Evolutionary conservation across 305 asterid species (phyloP).

Genomic region (Coffea humblotiana): DNA sequence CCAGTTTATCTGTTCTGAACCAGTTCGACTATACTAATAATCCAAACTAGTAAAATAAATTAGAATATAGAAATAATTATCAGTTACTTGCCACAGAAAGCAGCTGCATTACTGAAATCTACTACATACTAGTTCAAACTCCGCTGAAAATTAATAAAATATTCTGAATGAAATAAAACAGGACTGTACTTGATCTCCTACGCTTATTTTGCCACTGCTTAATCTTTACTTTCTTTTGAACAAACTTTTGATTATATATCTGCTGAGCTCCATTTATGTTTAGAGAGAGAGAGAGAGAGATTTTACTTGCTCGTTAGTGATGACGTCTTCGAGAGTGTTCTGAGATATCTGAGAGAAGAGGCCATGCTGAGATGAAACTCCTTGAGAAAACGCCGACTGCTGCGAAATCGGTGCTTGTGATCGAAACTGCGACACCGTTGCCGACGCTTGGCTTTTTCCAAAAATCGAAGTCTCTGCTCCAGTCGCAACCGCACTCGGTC

Average conservation of each 20-base stretch:
- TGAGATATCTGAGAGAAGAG: conserved; percentile 82
- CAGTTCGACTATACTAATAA: not conserved
- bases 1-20: not conserved
- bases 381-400: conserved; percentile 63
- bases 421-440: conserved; percentile 39
- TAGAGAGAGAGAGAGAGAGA: conserved; percentile 2
- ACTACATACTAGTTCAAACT: not conserved
- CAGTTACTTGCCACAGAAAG: not conserved
- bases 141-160: not conserved
- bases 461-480: conserved; percentile 49
- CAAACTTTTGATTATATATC: not conserved
- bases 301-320: conserved; percentile 55
- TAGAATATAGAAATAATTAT: not conserved
- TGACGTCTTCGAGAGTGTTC: conserved; percentile 70
- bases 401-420: conserved; percentile 77
- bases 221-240: not conserved
- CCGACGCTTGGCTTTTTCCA: conserved; percentile 59
- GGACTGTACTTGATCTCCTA: not conserved
- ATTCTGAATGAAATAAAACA: not conserved
- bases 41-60: not conserved
- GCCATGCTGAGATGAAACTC: conserved; percentile 80
- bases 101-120: not conserved
- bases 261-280: not conserved
- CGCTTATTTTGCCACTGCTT: not conserved
- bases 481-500: conserved; percentile 40